Evolutionary conservation across 1,284 basidiomycete genomes (phyloP).

Genomic region (Marasmius fiardii): DNA sequence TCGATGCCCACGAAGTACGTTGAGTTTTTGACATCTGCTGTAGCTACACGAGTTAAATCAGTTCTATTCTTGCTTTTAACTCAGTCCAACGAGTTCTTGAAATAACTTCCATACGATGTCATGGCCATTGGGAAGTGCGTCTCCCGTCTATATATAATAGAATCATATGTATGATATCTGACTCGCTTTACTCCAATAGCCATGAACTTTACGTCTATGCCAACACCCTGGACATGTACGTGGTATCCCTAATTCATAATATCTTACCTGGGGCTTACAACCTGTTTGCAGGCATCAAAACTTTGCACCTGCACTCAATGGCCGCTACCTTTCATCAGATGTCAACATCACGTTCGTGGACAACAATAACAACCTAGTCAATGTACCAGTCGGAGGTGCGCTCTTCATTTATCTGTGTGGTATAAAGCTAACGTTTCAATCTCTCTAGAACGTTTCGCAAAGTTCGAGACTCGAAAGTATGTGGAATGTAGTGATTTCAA

Average conservation of each 20-base stretch:
- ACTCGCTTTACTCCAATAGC: slow-evolving; percentile 29
- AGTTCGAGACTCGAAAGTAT: slow-evolving; percentile 75
- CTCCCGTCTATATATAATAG: not conserved
- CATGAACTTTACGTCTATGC: slow-evolving; percentile 85
- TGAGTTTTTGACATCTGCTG: not conserved
- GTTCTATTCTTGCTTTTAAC: too few species aligned
- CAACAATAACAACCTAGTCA: slow-evolving; percentile 44
- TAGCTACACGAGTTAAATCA: too few species aligned
- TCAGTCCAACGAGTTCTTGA: slow-evolving; percentile 72
- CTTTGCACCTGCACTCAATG: slow-evolving; percentile 69
- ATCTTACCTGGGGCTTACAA: slow-evolving; percentile 9
- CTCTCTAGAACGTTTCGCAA: slow-evolving; percentile 58
- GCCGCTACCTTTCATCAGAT: slow-evolving; percentile 81
- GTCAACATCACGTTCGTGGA: slow-evolving; percentile 76
- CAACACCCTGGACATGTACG: slow-evolving; percentile 72
- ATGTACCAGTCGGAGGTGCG: slow-evolving; percentile 63
- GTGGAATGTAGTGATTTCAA: not conserved
- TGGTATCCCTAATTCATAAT: not conserved
- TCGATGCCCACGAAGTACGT: slow-evolving; percentile 68
- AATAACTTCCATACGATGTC: slow-evolving; percentile 77
- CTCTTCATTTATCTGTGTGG: slow-evolving; percentile 8
- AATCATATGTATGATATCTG: slow-evolving; percentile 3
- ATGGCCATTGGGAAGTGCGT: slow-evolving; percentile 82
- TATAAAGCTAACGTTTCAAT: not conserved
- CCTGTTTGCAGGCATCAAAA: slow-evolving; percentile 54